Evolutionary conservation across 768 basidiomycete species (phyloP).

Genomic region (Baorangia bicolor): DNA sequence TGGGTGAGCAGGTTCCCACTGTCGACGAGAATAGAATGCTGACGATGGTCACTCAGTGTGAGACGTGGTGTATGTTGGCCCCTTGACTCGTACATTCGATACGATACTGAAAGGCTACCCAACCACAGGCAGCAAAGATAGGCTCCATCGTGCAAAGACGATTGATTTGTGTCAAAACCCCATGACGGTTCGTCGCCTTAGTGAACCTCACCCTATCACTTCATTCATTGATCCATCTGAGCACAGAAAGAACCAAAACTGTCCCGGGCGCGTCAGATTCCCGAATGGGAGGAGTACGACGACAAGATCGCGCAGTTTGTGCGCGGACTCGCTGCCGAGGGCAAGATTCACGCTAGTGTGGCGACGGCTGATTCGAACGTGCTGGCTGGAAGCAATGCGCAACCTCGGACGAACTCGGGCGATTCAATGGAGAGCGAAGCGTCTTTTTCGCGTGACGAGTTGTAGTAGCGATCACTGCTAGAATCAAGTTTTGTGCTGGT

Average conservation of each 20-base stretch:
- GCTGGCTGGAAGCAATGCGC: conserved; percentile 51
- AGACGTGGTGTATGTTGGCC: conserved; percentile 87
- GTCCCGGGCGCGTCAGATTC: conserved; percentile 87
- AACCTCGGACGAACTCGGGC: not conserved
- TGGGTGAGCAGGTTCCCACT: conserved; percentile 60
- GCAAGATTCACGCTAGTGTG: conserved; percentile 64
- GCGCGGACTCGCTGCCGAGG: conserved; percentile 64
- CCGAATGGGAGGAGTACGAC: conserved; percentile 97
- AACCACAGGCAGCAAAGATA: conserved; percentile 71
- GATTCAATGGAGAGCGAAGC: not conserved
- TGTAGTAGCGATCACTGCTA: conserved; percentile 6
- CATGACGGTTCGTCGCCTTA: conserved; percentile 62
- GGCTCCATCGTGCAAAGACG: conserved; percentile 75
- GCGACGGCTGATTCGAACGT: conserved; percentile 69
- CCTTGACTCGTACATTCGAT: not conserved
- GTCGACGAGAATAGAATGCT: conserved; percentile 1
- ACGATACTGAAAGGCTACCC: not conserved
- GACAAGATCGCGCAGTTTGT: conserved; percentile 84
- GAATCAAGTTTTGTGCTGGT: not conserved
- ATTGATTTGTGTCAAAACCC: conserved; percentile 98
- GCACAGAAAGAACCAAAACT: conserved; percentile 95
- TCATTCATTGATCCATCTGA: conserved; percentile 1
- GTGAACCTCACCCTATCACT: not conserved
- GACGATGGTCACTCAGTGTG: conserved; percentile 58
- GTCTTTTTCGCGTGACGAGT: conserved; percentile 16